Evolutionary conservation across 208 protist genomes (phyloP).

Genomic region (Trichomonas gallinae): DNA sequence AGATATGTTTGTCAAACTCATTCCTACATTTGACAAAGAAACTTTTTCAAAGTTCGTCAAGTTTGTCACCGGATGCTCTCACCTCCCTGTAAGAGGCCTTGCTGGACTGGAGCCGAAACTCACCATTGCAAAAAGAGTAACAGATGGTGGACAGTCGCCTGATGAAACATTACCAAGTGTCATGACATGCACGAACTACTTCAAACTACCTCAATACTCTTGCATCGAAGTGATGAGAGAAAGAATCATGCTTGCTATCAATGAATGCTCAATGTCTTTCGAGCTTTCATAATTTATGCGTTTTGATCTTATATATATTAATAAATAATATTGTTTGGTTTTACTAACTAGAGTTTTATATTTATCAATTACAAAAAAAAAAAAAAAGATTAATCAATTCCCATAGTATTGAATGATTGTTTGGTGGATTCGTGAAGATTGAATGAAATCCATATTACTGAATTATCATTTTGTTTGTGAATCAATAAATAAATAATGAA

Average conservation of each 20-base stretch:
- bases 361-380: no score
- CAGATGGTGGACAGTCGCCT: not conserved
- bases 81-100: not conserved
- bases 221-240: not conserved
- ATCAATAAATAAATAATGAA: no score
- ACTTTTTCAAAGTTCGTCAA: not conserved
- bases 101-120: not conserved
- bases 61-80: not conserved
- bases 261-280: not conserved
- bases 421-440: no score
- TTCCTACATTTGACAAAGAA: not conserved
- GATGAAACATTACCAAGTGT: not conserved
- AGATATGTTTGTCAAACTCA: not conserved
- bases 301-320: not conserved
- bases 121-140: not conserved
- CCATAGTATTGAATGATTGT: no score
- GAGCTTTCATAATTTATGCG: constrained; percentile 1
- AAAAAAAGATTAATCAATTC: no score
- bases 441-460: no score
- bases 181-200: constrained; percentile 9
- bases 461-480: no score
- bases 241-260: not conserved
- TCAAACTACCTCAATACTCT: not conserved
- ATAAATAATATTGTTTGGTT: not conserved
- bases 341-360: no score